Evolutionary conservation across 2,329 filamentous ascomycete species (phyloP).

Genomic region (Aspergillus ibericus): DNA sequence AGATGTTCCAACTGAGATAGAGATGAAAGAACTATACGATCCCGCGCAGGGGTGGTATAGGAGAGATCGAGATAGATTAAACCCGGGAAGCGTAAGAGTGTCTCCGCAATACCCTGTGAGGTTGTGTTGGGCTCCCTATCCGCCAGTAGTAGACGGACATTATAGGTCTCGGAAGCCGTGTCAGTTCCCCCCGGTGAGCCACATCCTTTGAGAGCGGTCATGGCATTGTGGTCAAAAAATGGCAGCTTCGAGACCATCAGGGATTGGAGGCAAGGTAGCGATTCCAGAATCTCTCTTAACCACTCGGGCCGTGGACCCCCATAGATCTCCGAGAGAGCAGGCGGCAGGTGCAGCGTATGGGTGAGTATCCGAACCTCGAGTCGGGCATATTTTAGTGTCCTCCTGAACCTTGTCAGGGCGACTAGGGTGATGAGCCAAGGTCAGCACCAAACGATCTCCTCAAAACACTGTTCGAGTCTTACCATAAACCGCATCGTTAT

Average conservation of each 20-base stretch:
- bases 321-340: constrained; percentile 61
- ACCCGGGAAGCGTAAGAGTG: constrained; percentile 53
- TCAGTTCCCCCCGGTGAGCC: constrained; percentile 9
- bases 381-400: constrained; percentile 56
- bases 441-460: constrained; percentile 11
- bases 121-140: constrained; percentile 61
- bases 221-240: constrained; percentile 62
- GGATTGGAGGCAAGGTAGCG: constrained; percentile 59
- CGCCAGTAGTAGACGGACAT: constrained; percentile 57
- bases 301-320: constrained; percentile 59
- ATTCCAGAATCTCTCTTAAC: constrained; percentile 60
- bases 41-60: constrained; percentile 51
- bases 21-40: constrained; percentile 49
- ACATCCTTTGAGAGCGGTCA: constrained; percentile 49
- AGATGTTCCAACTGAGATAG: constrained; percentile 51
- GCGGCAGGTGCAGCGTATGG: constrained; percentile 62
- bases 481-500: constrained; percentile 62
- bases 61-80: constrained; percentile 62
- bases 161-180: constrained; percentile 37
- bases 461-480: constrained; percentile 7
- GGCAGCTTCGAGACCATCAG: constrained; percentile 59
- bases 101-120: constrained; percentile 53
- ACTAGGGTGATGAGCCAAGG: constrained; percentile 37
- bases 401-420: constrained; percentile 60
- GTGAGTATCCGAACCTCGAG: constrained; percentile 55